Evolutionary conservation across 768 basidiomycete species (phyloP), one percentile per base, ranked within the genome.

Genomic region (Amylocystis lapponica): DNA sequence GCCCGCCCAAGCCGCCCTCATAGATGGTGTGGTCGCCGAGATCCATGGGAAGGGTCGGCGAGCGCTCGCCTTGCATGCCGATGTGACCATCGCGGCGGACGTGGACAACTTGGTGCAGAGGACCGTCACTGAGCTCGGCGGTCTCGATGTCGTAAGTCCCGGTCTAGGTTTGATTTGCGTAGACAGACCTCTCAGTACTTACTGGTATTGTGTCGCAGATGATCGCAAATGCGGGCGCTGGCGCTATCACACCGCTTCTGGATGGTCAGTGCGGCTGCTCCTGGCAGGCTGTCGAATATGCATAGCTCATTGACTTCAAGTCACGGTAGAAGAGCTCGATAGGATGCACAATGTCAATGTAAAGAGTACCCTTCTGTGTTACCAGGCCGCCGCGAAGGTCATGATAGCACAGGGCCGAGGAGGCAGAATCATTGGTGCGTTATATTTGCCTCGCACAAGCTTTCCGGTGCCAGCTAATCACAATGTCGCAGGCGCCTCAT

Each of bases 131-230:
- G 46, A 51, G 3, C 55, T 75, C 5, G 76, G 74, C 1, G 52
- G 65, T 1, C 45, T 79, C 14, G 70, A 77, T 49, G 70, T 74
- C 13, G 76, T 76, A 37, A 43, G 74, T 51, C 16, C 2, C 36
- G n/a, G n/a, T n/a, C n/a, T n/a, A n/a, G n/a, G n/a, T n/a, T n/a
- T n/a, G n/a, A n/a, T 3, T 33, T 3, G 8, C 27, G 5, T 40
- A 5, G 5, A 40, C 22, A n/a, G 5, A 19, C 8, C 12, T 10
- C 29, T 21, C 27, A 12, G n/a, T 16, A n/a, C 32, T 3, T 23
- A 33, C 9, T n/a, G 35, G 13, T 7, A 17, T 27, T 47, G 5
- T 20, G n/a, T 23, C 32, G 8, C 41, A 59, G 58, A 57, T 59
- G 53, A 44, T 59, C 2, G 58, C 58, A 17, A 59, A 59, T 38